Base-by-base conservation (phyloP, 2,329 filamentous ascomycete species). In the Ophiostoma populinum region DNA sequence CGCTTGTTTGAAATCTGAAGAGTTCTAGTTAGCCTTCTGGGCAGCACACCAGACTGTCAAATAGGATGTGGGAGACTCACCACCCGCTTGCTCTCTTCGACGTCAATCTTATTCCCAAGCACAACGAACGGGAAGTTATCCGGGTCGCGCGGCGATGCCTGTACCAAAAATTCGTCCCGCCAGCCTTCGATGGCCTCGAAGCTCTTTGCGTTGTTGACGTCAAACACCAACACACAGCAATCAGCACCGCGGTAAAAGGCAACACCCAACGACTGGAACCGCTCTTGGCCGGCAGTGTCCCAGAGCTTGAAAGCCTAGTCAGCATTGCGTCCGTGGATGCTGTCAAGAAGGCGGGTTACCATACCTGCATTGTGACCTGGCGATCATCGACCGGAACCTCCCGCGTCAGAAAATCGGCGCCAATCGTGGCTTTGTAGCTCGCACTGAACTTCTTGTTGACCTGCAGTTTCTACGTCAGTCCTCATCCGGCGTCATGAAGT, bases 391-490 rank as follows among this genome's bases (percentile, higher is more conserved):
- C 87, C 45, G 94, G 66, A 26, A 98, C 90, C 63, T 98, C 90
- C 57, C 93, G 92, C 38, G 90, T 98, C 42, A 98, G 67, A 61
- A 98, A 98, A 59, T 98, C 90, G 55, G 90, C 90, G 47, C 90
- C 90, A 55, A 98, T 98, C 30, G 90, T 98, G 40, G 90, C 90
- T 65, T 98, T 98, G 75, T 98, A 98, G 65, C 86, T 94, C 47
- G 86, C 87, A 56, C 86, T 94, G 67, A 98, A 98, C 59, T 98
- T 95, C 66, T 98, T 98, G 69, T 98, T 98, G 71, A 98, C 87
- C 87, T 95, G 47, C n/a, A n/a, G n/a, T n/a, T 13, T 10, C 3
- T 13, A 6, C 13, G 32, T 38, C 19, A 40, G 37, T 18, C 18
- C 26, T 25, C 11, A 13, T 36, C 19, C 22, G 2, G n/a, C n/a